Evolutionary conservation across 78 protist species (phyloP).

Genomic region (Pigoraptor vietnamica): DNA sequence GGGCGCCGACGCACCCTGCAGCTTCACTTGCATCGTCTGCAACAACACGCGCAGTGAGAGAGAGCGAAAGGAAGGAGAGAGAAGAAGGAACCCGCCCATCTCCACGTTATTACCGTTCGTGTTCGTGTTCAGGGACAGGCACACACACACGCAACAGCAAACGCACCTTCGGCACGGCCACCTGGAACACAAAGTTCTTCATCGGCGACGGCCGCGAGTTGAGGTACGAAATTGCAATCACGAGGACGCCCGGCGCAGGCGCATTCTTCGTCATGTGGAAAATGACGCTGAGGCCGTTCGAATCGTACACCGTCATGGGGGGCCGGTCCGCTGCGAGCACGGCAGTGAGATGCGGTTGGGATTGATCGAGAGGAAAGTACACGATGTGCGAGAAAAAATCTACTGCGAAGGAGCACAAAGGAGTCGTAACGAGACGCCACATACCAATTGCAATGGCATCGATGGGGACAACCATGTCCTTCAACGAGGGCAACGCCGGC

Average conservation of each 20-base stretch:
- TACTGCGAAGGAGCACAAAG: too few species aligned
- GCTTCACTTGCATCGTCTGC: neutral
- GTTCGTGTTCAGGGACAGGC: too few species aligned
- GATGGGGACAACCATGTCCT: too few species aligned
- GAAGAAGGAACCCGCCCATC: neutral
- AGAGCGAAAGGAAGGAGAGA: neutral
- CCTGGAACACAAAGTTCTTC: neutral
- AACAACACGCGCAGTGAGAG: neutral
- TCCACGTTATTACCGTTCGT: too few species aligned
- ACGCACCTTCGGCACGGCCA: conserved; percentile 4
- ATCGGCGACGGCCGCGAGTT: neutral
- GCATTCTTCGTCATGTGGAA: neutral
- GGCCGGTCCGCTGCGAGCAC: neutral
- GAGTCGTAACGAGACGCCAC: too few species aligned
- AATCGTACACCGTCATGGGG: neutral
- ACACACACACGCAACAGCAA: neutral
- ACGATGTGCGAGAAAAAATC: too few species aligned
- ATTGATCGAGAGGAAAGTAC: too few species aligned
- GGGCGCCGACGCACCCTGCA: neutral
- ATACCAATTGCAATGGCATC: too few species aligned
- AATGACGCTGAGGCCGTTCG: neutral
- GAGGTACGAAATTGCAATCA: neutral
- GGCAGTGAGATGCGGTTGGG: too few species aligned
- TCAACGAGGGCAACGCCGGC: too few species aligned
- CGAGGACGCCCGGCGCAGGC: neutral